Base-by-base conservation (phyloP, 257 asterid species). In the Linaria vulgaris region DNA sequence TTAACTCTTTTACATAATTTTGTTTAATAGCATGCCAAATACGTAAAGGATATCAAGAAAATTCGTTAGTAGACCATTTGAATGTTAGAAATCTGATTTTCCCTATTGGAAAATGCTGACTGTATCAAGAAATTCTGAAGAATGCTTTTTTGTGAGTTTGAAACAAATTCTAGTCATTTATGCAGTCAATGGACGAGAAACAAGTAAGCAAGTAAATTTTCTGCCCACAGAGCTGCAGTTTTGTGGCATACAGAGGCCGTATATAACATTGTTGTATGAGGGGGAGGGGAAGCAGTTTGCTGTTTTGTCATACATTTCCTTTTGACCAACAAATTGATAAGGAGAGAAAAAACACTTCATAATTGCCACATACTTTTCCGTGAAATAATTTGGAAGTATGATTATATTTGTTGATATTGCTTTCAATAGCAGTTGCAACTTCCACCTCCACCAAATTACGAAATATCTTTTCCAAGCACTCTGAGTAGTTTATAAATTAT, bases 1-100 rank as follows among this genome's bases (percentile, higher is more conserved):
- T 70, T 52, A 57, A 62, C 41, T 57, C 6, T 56, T 56, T n/a
- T n/a, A n/a, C n/a, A 34, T 16, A 56, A 4, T 10, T 57, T 15
- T 17, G 47, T 30, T 9, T 39, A n/a, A n/a, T 57, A 19, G 17
- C 12, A 10, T 34, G 9, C 1, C 41, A 34, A 30, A 6, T 30
- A 30, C 37, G 10, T 34, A 34, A 34, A 7, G 10, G 10, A 7
- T 1, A 34, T 7, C 1, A 34, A 6, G 6, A 34, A 1, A 4
- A 1, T 34, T 34, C 5, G 41, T 34, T 6, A 27, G 9, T 3
- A 30, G 6, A 2, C 6, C 6, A 2, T 6, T 30, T 30, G 5
- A 6, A 30, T 30, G 37, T 30, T 2, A 30, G 37, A 30, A 30
- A 30, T 30, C 6, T 30, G 37, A 6, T 30, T 30, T 30, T 30